Evolutionary conservation across 1,284 basidiomycete genomes (phyloP), one percentile per base, ranked within the genome.

Genomic region (Ganoderma leucocontextum): DNA sequence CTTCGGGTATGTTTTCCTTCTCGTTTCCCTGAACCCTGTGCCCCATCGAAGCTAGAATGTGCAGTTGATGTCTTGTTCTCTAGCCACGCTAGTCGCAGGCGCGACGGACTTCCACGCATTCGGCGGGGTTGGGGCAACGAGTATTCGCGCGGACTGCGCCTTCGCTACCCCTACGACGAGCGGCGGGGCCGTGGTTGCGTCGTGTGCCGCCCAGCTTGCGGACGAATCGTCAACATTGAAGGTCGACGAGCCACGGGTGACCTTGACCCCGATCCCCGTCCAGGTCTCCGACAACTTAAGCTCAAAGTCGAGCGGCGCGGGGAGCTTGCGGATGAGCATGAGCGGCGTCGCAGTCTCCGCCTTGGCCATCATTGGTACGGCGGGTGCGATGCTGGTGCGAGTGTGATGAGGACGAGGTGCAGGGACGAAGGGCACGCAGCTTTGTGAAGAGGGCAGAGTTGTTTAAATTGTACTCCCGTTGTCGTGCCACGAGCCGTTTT

Each of bases 51-150:
- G 42, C 19, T 19, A 2, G 17, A 44, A 19, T 19, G n/a, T 19
- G 15, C 39, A 9, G 42, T 22, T 49, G 47, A 49, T 25, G 1
- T 22, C 17, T 36, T 75, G 33, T 42, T 17, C 44, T 9, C 60
- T 62, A 78, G 77, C 72, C 42, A 78, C 77, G 4, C 66, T 78
- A 33, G 70, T 76, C 58, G 70, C 59, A 29, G 76, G 75, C 13
- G 64, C 77, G 1, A 69, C 44, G 61, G 68, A 69, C 22, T 74
- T 72, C 13, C 47, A 72, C n/a, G 29, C 22, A 4, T 53, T 33
- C 52, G 52, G 12, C 12, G 29, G 10, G 29, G 29, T 29, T 10
- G 47, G 22, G 10, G n/a, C 19, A n/a, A 15, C 47, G n/a, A 4
- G 9, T 9, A 22, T 2, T 25, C 47, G n/a, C 47, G 47, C 25